Evolutionary conservation across 306 rosid genomes (phyloP), one percentile per base, ranked within the genome.

Genomic region (Casuarina cunninghamiana): DNA sequence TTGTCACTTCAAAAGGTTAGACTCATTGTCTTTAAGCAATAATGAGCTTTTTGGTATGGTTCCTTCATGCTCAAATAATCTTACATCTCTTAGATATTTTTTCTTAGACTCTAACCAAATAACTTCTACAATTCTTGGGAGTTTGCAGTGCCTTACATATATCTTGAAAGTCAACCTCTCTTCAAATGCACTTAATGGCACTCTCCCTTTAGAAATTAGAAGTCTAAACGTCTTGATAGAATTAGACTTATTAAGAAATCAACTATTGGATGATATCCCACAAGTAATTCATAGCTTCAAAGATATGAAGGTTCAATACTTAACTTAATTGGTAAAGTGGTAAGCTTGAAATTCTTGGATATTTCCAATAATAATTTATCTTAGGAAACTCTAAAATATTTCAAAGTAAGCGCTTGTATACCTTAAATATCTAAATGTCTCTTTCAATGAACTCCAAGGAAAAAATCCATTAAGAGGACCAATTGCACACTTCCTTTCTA

Each of bases 381-480:
- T 0, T 65, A 74, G 2, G 35, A 10, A 11, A 39, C 66, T 39
- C 80, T 74, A 35, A 72, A 17, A 46, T 72, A 63, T 39, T 72
- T 50, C n/a, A n/a, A n/a, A n/a, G 42, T 48, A 53, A 43, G 37
- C 26, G 13, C 48, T 72, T 16, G 11, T 49, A 3, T 16, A 38
- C 38, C 76, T 72, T 1, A 17, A 72, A 16, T 39, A 50, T 53
- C 17, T 72, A 16, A 72, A 72, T 5, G 48, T 72, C 13, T 72
- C 76, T 10, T 72, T 50, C 11, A 53, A 72, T 45, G 17, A 13
- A 37, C 41, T 72, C 5, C 68, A 69, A 72, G 87, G 87, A 77
- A 82, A 84, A 74, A 79, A 80, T 80, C 87, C 87, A 16, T 32
- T 7, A 10, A 82, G 62, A 49, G 84, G 79, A 17, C 71, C 73